Percentiles rank a stretch among this genome's conserved stretches.
phyloP scores from a whole-genome alignment of 78 protist genomes.

The Dictyostelium purpureum region DNA sequence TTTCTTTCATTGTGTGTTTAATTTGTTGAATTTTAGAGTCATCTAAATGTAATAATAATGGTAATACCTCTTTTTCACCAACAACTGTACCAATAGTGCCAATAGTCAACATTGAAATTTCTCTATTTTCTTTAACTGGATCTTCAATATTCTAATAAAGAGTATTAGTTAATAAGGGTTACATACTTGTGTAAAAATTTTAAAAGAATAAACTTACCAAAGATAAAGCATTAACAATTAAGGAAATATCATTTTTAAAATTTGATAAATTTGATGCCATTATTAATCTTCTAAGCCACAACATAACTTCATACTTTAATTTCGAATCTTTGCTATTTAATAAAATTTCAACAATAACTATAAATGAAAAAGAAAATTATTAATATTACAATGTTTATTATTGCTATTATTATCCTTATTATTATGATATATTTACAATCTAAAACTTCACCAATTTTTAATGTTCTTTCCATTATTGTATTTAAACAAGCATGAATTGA shows the following conservation, averaged over 20 bases:
- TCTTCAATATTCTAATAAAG: conserved; percentile 33
- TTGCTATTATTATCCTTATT: background rate
- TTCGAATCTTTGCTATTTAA: conserved; percentile 23
- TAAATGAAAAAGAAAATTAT: background rate
- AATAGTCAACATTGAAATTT: conserved; percentile 15
- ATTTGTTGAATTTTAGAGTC: conserved; percentile 2
- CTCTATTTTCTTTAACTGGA: conserved; percentile 45
- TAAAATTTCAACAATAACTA: conserved; percentile 21
- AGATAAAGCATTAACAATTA: conserved; percentile 27
- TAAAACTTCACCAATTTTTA: conserved; percentile 53
- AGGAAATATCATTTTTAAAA: conserved; percentile 27
- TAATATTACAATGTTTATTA: too few species aligned
- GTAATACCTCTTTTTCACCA: conserved; percentile 45
- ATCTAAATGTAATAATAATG: conserved; percentile 27
- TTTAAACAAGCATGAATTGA: conserved; percentile 72
- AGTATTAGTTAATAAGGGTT: background rate
- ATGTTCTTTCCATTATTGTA: conserved; percentile 70
- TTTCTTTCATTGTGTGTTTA: conserved; percentile 20
- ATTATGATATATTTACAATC: conserved; percentile 15
- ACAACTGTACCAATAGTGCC: conserved; percentile 10
- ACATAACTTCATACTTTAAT: conserved; percentile 48
- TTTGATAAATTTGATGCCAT: background rate
- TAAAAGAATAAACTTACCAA: background rate
- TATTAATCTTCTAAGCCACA: conserved; percentile 68
- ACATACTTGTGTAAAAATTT: background rate